These are phyloP conservation scores for Penicillium longicatenatum DNA, from an alignment of 495 filamentous ascomycete species.

Conservation along the genomic window DNA sequence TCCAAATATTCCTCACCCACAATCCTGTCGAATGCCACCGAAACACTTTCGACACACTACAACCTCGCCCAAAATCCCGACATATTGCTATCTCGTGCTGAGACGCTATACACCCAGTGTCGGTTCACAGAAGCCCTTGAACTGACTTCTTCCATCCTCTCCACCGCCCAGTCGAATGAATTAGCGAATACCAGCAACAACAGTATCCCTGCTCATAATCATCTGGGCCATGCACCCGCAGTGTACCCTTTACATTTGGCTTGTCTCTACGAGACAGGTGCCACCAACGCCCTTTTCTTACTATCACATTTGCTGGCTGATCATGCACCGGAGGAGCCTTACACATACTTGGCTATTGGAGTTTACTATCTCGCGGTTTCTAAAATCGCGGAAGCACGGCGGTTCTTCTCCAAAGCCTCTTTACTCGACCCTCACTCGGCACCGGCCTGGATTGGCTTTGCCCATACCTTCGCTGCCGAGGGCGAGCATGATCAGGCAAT, in stretches of 20 bases:
- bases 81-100: slow-evolving; percentile 87
- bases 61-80: slow-evolving; percentile 87
- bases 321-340: slow-evolving; percentile 85
- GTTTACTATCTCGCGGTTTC: slow-evolving; percentile 90
- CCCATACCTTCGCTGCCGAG: slow-evolving; percentile 99
- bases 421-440: slow-evolving; percentile 98
- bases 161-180: slow-evolving; percentile 42
- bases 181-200: slow-evolving; percentile 21
- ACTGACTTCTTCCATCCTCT: slow-evolving; percentile 80
- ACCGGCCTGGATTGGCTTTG: slow-evolving; percentile 98
- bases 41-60: slow-evolving; percentile 90
- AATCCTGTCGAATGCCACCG: slow-evolving; percentile 81
- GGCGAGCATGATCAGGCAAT: slow-evolving; percentile 99
- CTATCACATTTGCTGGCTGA: slow-evolving; percentile 95
- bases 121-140: slow-evolving; percentile 83
- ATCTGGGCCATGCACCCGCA: slow-evolving; percentile 83
- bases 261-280: slow-evolving; percentile 83
- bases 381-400: slow-evolving; percentile 88
- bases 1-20: slow-evolving; percentile 92
- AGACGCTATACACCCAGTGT: slow-evolving; percentile 92
- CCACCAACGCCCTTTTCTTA: slow-evolving; percentile 86
- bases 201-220: slow-evolving; percentile 42
- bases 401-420: slow-evolving; percentile 95
- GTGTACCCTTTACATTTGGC: slow-evolving; percentile 91
- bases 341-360: slow-evolving; percentile 90